Base-by-base conservation (phyloP, 768 basidiomycete species). In the Suillus bovinus region DNA sequence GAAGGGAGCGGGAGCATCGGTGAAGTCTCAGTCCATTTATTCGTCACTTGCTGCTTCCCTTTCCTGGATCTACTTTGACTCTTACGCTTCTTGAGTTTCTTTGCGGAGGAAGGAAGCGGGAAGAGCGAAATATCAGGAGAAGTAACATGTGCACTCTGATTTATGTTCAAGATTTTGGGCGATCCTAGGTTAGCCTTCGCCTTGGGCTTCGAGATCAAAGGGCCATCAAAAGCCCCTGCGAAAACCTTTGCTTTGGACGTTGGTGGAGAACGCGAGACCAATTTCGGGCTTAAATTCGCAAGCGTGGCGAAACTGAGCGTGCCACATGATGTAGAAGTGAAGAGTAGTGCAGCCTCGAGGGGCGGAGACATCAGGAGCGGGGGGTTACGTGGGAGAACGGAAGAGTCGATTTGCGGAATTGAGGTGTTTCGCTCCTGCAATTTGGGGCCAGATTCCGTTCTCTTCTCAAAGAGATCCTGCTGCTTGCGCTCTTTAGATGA, bases 341-440 rank as follows among this genome's bases (percentile, higher is more conserved):
- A 89, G 67, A 83, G 85, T 33, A 89, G 77, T 31, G 79, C 77
- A 31, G 77, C 81, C 60, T 86, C 82, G 60, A 89, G 76, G 1
- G 83, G 80, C 1, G 84, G 83, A 13, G 83, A 87, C 71, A 77
- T 84, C 39, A 89, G 72, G 62, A 79, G 78, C 2, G 85, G 79
- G 0, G 88, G 88, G 63, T 85, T 86, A 29, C 76, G 76, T 0
- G 86, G 85, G 4, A 89, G 77, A 24, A 82, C 66, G 4, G 76
- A 76, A 11, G 74, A 73, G 53, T 80, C 78, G 29, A 66, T 56
- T 39, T 74, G 71, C 27, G 69, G 59, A 53, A 62, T 63, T 20
- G 63, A 69, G 39, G 62, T 20, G 64, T 22, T 61, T 58, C 41
- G 64, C 64, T 33, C 66, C 64, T 13, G 29, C 0, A 58, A 53